Conservation (phyloP, 257 asterid species). For the Nicotiana tomentosiformis region DNA sequence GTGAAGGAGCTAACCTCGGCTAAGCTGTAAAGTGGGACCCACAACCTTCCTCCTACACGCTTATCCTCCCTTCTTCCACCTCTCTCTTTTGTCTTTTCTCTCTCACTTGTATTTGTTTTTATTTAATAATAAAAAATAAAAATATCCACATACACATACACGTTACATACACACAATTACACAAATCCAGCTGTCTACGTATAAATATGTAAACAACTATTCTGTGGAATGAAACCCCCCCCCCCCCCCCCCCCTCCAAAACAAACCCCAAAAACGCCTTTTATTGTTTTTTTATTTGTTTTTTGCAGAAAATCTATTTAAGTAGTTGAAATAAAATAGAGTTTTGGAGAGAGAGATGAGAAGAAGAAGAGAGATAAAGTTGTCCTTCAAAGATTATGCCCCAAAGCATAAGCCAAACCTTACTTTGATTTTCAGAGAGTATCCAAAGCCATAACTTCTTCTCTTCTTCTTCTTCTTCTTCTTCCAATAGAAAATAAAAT, state of each 20-base stretch:
- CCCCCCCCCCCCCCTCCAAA: background rate
- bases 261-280: no score
- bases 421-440: conserved; percentile 16
- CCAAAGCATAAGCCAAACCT: conserved; percentile 27
- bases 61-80: conserved; percentile 8
- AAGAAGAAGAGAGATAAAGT: conserved; percentile 33
- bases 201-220: background rate
- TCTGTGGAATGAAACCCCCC: background rate
- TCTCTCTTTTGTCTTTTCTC: conserved; percentile 3
- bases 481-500: background rate
- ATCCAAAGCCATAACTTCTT: conserved; percentile 17
- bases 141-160: background rate
- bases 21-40: conserved; percentile 13
- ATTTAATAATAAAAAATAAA: background rate
- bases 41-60: background rate
- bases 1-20: conserved; percentile 1
- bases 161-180: background rate
- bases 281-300: no score
- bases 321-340: background rate
- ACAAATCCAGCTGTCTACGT: conserved; percentile 7
- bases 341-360: conserved; percentile 12
- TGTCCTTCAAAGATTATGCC: conserved; percentile 52
- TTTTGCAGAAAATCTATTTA: background rate
- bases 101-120: background rate
- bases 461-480: conserved; percentile 13